These are phyloP conservation scores for Corymbia maculata DNA, from an alignment of 345 rosid genomes.

Conservation along the genomic window DNA sequence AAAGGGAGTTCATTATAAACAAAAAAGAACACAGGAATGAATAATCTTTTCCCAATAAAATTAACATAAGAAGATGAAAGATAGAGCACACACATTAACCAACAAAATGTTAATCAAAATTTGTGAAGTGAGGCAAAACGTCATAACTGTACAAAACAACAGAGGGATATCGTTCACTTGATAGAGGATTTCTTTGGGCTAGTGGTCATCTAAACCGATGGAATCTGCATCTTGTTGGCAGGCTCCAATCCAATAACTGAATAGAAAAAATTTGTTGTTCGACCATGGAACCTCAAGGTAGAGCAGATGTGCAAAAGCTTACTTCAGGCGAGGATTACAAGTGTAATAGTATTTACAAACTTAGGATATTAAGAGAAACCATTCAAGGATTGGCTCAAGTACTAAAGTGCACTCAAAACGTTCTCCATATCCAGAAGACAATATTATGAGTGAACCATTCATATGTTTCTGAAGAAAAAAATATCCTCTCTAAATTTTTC, in stretches of 20 bases:
- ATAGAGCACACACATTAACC: neutral
- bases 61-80: neutral
- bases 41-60: neutral
- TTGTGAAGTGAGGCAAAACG: neutral
- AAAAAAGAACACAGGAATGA: neutral
- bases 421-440: neutral
- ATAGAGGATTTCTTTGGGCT: neutral
- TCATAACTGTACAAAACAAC: neutral
- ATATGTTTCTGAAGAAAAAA: no score
- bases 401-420: neutral
- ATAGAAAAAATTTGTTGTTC: neutral
- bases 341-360: neutral
- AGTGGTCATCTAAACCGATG: neutral
- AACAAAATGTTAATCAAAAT: neutral
- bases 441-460: neutral
- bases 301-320: fast-evolving
- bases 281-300: neutral
- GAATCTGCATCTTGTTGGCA: fast-evolving
- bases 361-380: neutral
- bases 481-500: neutral
- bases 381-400: neutral
- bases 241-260: neutral
- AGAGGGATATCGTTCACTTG: neutral
- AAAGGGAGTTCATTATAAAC: neutral
- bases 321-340: neutral